Evolutionary conservation across 2,329 filamentous ascomycete genomes (phyloP), one percentile per base, ranked within the genome.

Genomic region (Podosphaera xanthii): DNA sequence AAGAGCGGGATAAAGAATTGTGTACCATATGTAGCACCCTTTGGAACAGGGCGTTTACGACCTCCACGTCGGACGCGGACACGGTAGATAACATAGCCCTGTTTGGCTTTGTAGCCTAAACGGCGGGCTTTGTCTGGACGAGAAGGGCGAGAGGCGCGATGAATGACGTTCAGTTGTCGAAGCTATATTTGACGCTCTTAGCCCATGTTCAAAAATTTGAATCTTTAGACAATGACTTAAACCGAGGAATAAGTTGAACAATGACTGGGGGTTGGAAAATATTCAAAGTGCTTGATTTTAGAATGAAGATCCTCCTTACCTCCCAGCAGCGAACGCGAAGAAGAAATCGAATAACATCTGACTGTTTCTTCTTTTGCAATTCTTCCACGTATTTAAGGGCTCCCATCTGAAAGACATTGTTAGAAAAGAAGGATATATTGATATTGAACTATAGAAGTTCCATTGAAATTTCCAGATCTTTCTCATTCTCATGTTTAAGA

Each of bases 131-230:
- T 98, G 81, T 98, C 94, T 73, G 92, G 92, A 76, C 92, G 92
- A 71, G 90, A 95, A 70, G 92, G 92, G 72, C 91, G 90, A 72
- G 89, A 94, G 73, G 92, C 92, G 75, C 92, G 91, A 84, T 98
- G 92, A 80, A 97, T 92, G 77, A 96, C 90, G 80, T 97, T 94
- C 79, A 97, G 81, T 82, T 97, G 91, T 81, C 91, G 90, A 77
- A 94, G 88, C 91, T 96, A 92, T 91, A 90, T 91, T 92, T 92
- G 92, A 88, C 86, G 96, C 88, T 96, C 90, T 96, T 90, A 96
- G 91, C 88, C 80, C 84, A 90, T 61, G 88, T 94, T 96, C 90
- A 96, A 94, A 14, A 14, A 8, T 4, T 6, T 12, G 40, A 44
- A 3, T 31, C 12, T 52, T 10, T 14, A 52, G 49, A 50, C 8